Conservation (phyloP, 2,329 filamentous ascomycete species). For the Pseudomassariella vexata region DNA sequence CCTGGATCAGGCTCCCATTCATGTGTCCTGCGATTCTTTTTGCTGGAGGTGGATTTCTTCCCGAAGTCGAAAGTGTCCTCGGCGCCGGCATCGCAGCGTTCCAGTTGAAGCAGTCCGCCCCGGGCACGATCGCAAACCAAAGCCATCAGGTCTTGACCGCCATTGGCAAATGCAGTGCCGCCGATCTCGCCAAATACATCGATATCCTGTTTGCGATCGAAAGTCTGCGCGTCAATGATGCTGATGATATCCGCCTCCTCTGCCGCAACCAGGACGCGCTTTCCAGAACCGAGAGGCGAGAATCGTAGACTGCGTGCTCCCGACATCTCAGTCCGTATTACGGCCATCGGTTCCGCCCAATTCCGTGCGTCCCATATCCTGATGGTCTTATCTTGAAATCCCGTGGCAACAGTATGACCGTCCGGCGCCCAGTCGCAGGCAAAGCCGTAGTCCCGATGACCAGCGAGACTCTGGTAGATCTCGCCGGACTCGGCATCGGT, state of each 20-base stretch:
- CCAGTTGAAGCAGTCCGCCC: slow-evolving; percentile 61
- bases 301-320: slow-evolving; percentile 66
- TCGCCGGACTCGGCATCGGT: slow-evolving; percentile 62
- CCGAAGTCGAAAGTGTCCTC: slow-evolving; percentile 25
- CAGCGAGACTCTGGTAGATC: slow-evolving; percentile 49
- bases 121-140: slow-evolving; percentile 60
- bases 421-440: slow-evolving; percentile 77
- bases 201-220: slow-evolving; percentile 60
- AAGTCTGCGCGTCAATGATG: slow-evolving; percentile 63
- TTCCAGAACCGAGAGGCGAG: slow-evolving; percentile 64
- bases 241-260: slow-evolving; percentile 72
- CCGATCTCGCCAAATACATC: slow-evolving; percentile 73
- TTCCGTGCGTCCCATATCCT: slow-evolving; percentile 72
- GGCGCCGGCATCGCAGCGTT: slow-evolving; percentile 36
- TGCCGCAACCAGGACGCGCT: slow-evolving; percentile 61
- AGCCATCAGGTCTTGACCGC: slow-evolving; percentile 62
- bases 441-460: slow-evolving; percentile 68
- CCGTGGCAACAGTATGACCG: slow-evolving; percentile 70
- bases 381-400: slow-evolving; percentile 67
- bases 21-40: slow-evolving; percentile 7
- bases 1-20: too few species aligned
- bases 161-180: slow-evolving; percentile 60
- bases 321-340: slow-evolving; percentile 60
- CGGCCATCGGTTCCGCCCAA: slow-evolving; percentile 51
- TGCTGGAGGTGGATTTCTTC: too few species aligned